These are phyloP conservation scores for Pythium chondricola DNA, from an alignment of 352 stramenopile species.

Conservation along the genomic window DNA sequence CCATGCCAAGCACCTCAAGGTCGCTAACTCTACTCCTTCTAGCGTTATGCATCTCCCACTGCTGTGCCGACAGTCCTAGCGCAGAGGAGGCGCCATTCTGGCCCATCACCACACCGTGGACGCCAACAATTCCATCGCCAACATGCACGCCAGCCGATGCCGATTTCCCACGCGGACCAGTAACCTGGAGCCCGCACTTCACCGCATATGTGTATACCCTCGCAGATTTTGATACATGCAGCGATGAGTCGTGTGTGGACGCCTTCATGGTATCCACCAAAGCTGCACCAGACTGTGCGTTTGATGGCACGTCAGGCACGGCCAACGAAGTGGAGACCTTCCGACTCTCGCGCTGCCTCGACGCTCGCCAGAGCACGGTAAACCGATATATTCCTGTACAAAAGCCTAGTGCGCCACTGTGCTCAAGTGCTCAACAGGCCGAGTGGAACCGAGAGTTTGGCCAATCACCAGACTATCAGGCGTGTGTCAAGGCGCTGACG, in stretches of 20 bases:
- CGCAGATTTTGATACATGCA: conserved; percentile 15
- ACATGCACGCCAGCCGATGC: conserved; percentile 5
- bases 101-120: conserved; percentile 7
- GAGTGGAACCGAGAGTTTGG: conserved; percentile 8
- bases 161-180: conserved; percentile 1
- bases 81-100: conserved; percentile 15
- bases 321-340: conserved; percentile 8
- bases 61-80: conserved; percentile 10
- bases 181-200: conserved; percentile 8
- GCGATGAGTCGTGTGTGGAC: conserved; percentile 5
- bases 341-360: conserved; percentile 5
- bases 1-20: no score
- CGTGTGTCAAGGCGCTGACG: conserved; percentile 2
- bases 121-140: neutral
- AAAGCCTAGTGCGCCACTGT: conserved; percentile 1
- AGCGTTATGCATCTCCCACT: neutral
- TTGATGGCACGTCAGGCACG: conserved; percentile 10
- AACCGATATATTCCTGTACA: conserved; percentile 2
- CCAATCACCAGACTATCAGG: neutral
- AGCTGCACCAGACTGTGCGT: conserved; percentile 13
- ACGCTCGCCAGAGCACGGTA: neutral
- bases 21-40: neutral
- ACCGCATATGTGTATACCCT: conserved; percentile 11
- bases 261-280: conserved; percentile 5
- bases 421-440: conserved; percentile 5